Percentiles rank a stretch among this genome's conserved stretches.
Evolutionary conservation across 2,329 filamentous ascomycete species (phyloP).

Genomic region (Aspergillus tamarii): DNA sequence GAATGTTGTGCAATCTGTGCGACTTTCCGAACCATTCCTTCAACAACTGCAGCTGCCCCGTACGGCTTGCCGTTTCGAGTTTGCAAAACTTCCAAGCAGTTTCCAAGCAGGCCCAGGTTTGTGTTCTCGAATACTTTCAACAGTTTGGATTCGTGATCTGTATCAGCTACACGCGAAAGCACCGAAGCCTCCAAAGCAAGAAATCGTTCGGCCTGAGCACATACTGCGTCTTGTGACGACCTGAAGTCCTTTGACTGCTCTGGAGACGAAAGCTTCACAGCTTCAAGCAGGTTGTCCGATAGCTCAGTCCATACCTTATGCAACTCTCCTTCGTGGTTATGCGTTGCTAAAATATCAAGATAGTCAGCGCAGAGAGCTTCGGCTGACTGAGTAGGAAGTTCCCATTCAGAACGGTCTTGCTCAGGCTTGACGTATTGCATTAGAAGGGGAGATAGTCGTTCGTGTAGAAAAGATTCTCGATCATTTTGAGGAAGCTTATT

Average conservation of each 20-base stretch:
- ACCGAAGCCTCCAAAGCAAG: conserved; percentile 58
- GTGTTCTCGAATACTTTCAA: conserved; percentile 41
- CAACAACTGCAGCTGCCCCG: conserved; percentile 63
- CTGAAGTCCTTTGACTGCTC: conserved; percentile 79
- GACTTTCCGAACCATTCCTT: conserved; percentile 53
- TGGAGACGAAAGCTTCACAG: conserved; percentile 74
- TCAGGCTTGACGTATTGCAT: conserved; percentile 56
- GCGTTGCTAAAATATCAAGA: conserved; percentile 40
- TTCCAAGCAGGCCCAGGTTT: conserved; percentile 46
- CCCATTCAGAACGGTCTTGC: conserved; percentile 53
- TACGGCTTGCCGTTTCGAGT: conserved; percentile 67
- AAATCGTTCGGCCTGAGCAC: conserved; percentile 69
- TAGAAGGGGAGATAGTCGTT: conserved; percentile 57
- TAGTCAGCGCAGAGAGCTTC: conserved; percentile 44
- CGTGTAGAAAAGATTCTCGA: conserved; percentile 48
- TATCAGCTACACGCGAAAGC: conserved; percentile 30
- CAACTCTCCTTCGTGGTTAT: conserved; percentile 53
- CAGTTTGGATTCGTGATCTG: conserved; percentile 29
- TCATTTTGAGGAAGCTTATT: conserved; percentile 53
- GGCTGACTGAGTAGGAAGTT: conserved; percentile 47
- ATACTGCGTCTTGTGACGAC: conserved; percentile 70
- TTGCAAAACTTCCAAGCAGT: conserved; percentile 54
- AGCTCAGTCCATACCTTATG: conserved; percentile 65
- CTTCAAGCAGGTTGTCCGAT: conserved; percentile 63
- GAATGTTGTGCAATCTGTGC: conserved; percentile 46